Conservation (phyloP, 1,284 basidiomycete species). For the Puccinia hordei region DNA sequence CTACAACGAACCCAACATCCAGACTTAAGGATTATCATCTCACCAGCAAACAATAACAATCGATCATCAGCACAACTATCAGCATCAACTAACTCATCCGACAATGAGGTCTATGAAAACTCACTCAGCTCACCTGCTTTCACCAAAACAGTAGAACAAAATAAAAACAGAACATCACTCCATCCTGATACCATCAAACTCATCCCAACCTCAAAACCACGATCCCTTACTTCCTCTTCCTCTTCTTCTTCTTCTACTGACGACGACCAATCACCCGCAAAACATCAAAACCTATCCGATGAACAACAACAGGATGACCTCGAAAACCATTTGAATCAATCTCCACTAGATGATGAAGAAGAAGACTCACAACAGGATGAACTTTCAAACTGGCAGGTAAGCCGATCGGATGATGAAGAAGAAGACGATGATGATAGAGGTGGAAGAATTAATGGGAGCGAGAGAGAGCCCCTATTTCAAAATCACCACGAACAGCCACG, state of each 20-base stretch:
- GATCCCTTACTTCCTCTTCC: not conserved
- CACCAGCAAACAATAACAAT: not conserved
- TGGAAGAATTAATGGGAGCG: not conserved
- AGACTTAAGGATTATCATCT: not conserved
- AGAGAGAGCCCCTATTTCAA: constrained; percentile 10
- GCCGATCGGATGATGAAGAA: constrained; percentile 7
- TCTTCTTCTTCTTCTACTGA: not conserved
- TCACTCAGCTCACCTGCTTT: constrained; percentile 17
- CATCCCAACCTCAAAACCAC: not conserved
- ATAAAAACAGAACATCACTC: not conserved
- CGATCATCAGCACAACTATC: constrained; percentile 5
- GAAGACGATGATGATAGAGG: not conserved
- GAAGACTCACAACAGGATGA: constrained; percentile 21
- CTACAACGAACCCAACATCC: too few relatives aligned
- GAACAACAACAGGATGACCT: constrained; percentile 10
- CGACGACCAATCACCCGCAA: constrained; percentile 11
- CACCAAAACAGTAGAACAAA: not conserved
- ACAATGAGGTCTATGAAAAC: constrained; percentile 19
- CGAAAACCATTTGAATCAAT: constrained; percentile 11
- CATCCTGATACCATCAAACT: not conserved
- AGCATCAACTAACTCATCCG: constrained; percentile 9
- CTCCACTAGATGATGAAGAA: not conserved
- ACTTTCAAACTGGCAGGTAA: not conserved
- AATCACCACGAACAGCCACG: not conserved
- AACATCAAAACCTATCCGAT: not conserved